Conservation (phyloP, 768 basidiomycete species). For the Suillus cothurnatus region DNA sequence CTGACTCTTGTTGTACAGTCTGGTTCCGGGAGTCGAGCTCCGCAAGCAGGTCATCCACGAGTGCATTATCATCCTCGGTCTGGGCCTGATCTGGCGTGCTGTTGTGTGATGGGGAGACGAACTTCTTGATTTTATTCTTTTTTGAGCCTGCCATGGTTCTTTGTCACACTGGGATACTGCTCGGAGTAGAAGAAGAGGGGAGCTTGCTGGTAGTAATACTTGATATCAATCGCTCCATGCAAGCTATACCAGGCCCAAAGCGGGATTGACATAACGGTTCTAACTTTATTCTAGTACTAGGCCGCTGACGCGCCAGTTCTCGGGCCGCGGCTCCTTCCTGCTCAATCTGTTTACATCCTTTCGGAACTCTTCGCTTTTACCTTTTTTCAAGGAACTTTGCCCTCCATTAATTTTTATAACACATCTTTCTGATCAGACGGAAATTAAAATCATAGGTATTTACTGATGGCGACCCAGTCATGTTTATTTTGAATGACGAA, state of each 20-base stretch:
- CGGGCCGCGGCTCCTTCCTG: no score
- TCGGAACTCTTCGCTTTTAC: no score
- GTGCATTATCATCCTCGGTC: constrained; percentile 50
- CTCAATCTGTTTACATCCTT: no score
- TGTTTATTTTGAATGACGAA: no score
- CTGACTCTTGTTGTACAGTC: constrained; percentile 51
- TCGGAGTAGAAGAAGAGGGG: background rate
- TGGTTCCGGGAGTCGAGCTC: constrained; percentile 71
- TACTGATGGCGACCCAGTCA: no score
- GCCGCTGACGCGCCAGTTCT: no score
- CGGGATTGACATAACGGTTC: background rate
- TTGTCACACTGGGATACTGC: background rate
- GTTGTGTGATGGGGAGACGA: constrained; percentile 24
- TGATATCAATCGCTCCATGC: background rate
- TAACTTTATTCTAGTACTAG: background rate
- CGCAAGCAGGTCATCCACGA: constrained; percentile 75
- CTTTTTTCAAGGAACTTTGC: no score
- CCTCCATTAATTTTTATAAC: no score
- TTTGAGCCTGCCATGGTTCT: constrained; percentile 52
- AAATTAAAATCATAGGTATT: no score
- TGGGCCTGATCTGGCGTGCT: constrained; percentile 32
- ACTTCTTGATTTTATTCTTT: constrained; percentile 58
- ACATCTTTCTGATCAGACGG: no score
- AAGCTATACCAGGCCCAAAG: background rate
- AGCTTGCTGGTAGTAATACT: background rate